Evolutionary conservation across 495 filamentous ascomycete species (phyloP), one percentile per base, ranked within the genome.

Genomic region (Aspergillus conjunctus): DNA sequence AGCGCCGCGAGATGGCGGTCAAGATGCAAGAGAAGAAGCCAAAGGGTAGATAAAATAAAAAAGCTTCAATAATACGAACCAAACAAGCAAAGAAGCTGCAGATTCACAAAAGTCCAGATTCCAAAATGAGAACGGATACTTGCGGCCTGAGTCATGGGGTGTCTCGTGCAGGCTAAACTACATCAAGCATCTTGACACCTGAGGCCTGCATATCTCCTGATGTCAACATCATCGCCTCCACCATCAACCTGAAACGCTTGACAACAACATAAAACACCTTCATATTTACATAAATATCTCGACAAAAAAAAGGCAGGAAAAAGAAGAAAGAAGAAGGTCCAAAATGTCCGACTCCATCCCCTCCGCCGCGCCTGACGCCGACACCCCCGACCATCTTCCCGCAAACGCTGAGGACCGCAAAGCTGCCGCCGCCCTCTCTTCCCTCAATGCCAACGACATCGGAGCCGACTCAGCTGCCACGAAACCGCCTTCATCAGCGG

Each of bases 321-420:
- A 26, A 26, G 26, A 26, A 26, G 26, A 26, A 2, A 26, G 26
- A 26, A n/a, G 26, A 26, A 26, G 5, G 26, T 2, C 2, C 26
- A 26, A 26, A 50, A 88, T 85, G 68, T 77, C 83, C 30, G 85
- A 85, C 58, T 78, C 87, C 37, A 86, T 91, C 84, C 62, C 91
- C 86, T 64, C 86, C 85, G 75, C 87, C 79, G 63, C 83, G 77
- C 85, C 91, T 45, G 88, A 89, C 61, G 71, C 83, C 22, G 87
- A 91, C 61, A 66, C 82, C 33, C 34, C 86, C 48, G 80, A 87
- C 43, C 74, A 83, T 45, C 74, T 84, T 22, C 85, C 88, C 45
- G 77, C 87, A 43, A 86, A 83, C 55, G 89, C 91, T 62, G 91
- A 95, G 75, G 92, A 94, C 77, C 90, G 91, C 73, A 96, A 94